Conservation (phyloP, 2,329 filamentous ascomycete genomes). For the Sphaerulina populicola region DNA sequence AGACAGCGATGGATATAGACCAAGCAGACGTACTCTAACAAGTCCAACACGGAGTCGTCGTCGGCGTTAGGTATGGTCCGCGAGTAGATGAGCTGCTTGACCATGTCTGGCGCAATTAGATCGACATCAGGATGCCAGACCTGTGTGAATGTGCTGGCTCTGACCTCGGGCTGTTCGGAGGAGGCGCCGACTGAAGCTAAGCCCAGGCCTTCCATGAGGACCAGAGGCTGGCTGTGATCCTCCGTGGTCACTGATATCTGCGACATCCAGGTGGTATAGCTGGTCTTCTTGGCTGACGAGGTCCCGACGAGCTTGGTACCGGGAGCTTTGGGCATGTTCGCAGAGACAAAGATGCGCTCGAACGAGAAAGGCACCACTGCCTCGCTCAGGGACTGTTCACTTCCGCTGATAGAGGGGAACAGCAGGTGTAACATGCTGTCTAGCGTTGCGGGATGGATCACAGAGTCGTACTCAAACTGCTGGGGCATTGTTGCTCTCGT, state of each 20-base stretch:
- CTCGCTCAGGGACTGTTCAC: slow-evolving; percentile 9
- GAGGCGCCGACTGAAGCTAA: slow-evolving; percentile 8
- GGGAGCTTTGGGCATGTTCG: not conserved
- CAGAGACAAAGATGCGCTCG: slow-evolving; percentile 10
- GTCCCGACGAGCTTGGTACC: slow-evolving; percentile 2
- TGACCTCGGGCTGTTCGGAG: slow-evolving; percentile 4
- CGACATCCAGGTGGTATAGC: slow-evolving; percentile 6
- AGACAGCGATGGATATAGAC: slow-evolving; percentile 10
- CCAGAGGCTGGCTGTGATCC: not conserved
- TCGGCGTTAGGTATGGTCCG: slow-evolving; percentile 11
- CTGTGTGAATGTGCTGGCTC: slow-evolving; percentile 10
- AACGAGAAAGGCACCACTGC: slow-evolving; percentile 14
- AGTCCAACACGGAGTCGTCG: slow-evolving; percentile 10
- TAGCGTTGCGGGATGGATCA: slow-evolving; percentile 52
- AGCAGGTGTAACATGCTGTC: slow-evolving; percentile 47
- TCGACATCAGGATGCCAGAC: slow-evolving; percentile 9
- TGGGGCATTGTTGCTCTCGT: slow-evolving; percentile 48
- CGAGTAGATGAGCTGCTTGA: slow-evolving; percentile 8
- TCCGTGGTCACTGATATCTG: not conserved
- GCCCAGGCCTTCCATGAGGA: slow-evolving; percentile 8
- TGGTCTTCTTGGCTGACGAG: slow-evolving; percentile 2
- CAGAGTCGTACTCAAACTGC: slow-evolving; percentile 46
- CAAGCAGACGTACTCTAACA: slow-evolving; percentile 9
- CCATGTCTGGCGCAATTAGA: slow-evolving; percentile 4
- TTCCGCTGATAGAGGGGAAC: slow-evolving; percentile 5